Conservation (phyloP, 1,284 basidiomycete species). For the Laetiporus sulphureus region DNA sequence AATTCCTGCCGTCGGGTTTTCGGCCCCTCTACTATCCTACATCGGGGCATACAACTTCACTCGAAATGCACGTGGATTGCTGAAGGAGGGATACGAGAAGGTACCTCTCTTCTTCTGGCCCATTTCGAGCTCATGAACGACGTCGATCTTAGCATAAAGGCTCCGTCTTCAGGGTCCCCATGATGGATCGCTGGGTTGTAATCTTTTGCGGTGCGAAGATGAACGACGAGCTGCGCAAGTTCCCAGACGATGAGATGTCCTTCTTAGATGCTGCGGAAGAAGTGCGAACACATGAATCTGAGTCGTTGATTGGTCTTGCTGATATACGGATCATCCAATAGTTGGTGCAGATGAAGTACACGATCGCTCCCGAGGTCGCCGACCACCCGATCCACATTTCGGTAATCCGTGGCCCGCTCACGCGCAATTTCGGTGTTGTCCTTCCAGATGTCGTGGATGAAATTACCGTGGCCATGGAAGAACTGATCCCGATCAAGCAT, state of each 20-base stretch:
- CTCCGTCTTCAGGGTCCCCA: constrained; percentile 27
- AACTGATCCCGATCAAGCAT: background rate
- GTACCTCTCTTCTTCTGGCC: background rate
- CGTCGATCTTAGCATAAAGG: constrained; percentile 17
- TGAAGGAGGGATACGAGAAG: constrained; percentile 19
- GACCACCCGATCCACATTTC: constrained; percentile 8
- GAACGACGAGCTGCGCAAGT: constrained; percentile 30
- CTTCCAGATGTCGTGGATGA: constrained; percentile 16
- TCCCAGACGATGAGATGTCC: constrained; percentile 28
- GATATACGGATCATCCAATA: background rate
- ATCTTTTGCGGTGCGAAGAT: constrained; percentile 26
- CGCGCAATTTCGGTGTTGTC: constrained; percentile 10
- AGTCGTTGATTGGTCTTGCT: background rate
- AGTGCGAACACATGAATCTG: no score
- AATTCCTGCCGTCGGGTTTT: constrained; percentile 26
- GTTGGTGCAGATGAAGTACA: constrained; percentile 9
- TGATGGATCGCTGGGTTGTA: constrained; percentile 25
- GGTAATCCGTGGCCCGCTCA: constrained; percentile 14
- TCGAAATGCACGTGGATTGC: constrained; percentile 16
- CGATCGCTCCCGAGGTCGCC: constrained; percentile 5
- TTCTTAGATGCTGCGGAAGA: constrained; percentile 14
- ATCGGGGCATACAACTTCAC: constrained; percentile 18
- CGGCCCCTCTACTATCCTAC: constrained; percentile 23
- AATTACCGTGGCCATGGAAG: constrained; percentile 10
- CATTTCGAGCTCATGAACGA: background rate